These are phyloP conservation scores for Sugiyamaella smithiae DNA, from an alignment of 805 yeast genomes.

Conservation along the genomic window DNA sequence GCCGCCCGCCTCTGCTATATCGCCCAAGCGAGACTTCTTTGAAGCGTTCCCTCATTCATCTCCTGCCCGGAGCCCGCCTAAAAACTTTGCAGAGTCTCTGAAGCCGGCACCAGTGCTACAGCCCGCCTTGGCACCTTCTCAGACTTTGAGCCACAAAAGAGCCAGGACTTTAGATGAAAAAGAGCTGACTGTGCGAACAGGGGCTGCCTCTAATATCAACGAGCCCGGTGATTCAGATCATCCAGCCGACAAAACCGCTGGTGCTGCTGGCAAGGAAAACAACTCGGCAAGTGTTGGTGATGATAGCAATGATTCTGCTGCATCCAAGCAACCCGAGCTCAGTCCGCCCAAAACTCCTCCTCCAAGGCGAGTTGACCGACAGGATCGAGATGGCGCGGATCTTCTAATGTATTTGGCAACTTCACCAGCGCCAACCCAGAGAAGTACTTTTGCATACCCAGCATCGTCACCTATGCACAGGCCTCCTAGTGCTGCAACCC, in stretches of 20 bases:
- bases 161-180: conserved; percentile 26
- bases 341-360: conserved; percentile 31
- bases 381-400: conserved; percentile 68
- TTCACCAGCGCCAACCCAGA: conserved; percentile 66
- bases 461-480: conserved; percentile 19
- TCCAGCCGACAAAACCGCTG: neutral
- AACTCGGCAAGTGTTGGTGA: neutral
- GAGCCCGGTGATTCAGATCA: neutral
- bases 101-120: conserved; percentile 6
- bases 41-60: conserved; percentile 17
- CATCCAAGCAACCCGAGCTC: neutral
- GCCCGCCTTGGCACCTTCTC: conserved; percentile 14
- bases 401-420: conserved; percentile 77
- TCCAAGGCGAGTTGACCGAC: conserved; percentile 4
- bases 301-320: neutral
- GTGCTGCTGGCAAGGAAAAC: neutral
- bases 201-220: neutral
- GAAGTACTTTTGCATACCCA: conserved; percentile 14
- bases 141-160: conserved; percentile 15
- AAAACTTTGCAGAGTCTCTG: conserved; percentile 7
- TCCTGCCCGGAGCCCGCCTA: conserved; percentile 15
- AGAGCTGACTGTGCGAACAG: conserved; percentile 6
- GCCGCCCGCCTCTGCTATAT: conserved; percentile 4
- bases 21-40: conserved; percentile 19
- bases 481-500: conserved; percentile 23